Evolutionary conservation across 2,329 filamentous ascomycete genomes (phyloP).

Genomic region (Canariomyces notabilis): DNA sequence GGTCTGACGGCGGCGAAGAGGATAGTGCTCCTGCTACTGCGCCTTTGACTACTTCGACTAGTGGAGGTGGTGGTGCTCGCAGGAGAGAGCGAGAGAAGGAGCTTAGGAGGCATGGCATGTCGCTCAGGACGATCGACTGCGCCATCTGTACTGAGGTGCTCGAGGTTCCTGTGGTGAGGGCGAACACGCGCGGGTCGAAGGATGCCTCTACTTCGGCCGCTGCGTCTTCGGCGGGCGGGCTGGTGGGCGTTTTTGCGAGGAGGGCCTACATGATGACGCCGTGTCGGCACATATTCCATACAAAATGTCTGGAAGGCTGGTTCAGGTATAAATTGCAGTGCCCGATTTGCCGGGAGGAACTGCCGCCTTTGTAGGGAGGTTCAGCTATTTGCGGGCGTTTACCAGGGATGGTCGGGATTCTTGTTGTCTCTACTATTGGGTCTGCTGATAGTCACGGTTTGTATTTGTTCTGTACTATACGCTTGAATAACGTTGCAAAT

Average conservation of each 20-base stretch:
- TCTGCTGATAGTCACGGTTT: no score
- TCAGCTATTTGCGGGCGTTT: no score
- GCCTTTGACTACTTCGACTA: no score
- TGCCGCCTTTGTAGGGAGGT: conserved; percentile 82
- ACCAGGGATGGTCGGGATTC: no score
- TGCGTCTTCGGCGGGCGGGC: conserved; percentile 39
- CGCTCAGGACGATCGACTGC: conserved; percentile 67
- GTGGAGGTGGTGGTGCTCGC: conserved; percentile 19
- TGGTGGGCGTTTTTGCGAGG: conserved; percentile 68
- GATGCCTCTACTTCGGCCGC: not conserved
- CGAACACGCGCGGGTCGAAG: conserved; percentile 44
- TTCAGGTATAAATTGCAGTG: conserved; percentile 91
- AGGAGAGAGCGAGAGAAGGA: conserved; percentile 33
- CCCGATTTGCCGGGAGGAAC: conserved; percentile 85
- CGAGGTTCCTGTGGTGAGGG: conserved; percentile 75
- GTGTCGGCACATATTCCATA: conserved; percentile 94
- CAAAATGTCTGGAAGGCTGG: conserved; percentile 87
- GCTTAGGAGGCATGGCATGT: conserved; percentile 24
- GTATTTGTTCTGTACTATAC: no score
- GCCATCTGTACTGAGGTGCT: conserved; percentile 91
- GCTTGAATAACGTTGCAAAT: no score
- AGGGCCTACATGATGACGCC: conserved; percentile 95
- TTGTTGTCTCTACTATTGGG: no score
- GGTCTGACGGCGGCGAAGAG: conserved; percentile 15
- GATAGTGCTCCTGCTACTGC: no score